Conservation (phyloP, 495 filamentous ascomycete species). For the Hypoxylon crocopeplum region DNA sequence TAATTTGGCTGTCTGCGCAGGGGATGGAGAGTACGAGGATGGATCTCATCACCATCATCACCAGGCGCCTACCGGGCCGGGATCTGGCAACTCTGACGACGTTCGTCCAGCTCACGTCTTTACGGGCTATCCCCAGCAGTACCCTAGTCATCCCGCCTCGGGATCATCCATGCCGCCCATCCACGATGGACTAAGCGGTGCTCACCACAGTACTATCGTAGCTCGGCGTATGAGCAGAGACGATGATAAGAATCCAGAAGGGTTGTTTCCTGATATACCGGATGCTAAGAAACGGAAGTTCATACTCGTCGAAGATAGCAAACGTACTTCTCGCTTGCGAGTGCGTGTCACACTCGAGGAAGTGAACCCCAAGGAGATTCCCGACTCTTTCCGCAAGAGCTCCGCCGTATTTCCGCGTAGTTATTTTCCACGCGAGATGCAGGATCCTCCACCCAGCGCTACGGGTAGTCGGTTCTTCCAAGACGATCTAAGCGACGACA, state of each 20-base stretch:
- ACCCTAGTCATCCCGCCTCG: constrained; percentile 54
- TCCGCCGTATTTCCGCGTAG: constrained; percentile 90
- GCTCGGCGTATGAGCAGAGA: constrained; percentile 39
- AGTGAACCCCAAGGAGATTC: constrained; percentile 91
- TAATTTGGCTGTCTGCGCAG: constrained; percentile 45
- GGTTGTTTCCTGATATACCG: constrained; percentile 84
- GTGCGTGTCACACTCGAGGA: constrained; percentile 87
- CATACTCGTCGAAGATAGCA: constrained; percentile 89
- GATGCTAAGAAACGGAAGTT: constrained; percentile 92
- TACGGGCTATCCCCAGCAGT: constrained; percentile 71
- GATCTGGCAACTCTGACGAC: constrained; percentile 52
- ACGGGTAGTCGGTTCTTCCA: constrained; percentile 71
- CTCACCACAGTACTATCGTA: constrained; percentile 48
- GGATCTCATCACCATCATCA: constrained; percentile 70
- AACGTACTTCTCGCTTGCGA: constrained; percentile 76
- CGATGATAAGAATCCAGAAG: constrained; percentile 59
- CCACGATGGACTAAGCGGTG: constrained; percentile 68
- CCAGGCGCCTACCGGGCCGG: constrained; percentile 51
- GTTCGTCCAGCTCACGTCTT: constrained; percentile 82
- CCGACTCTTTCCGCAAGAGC: constrained; percentile 86
- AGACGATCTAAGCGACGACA: constrained; percentile 57
- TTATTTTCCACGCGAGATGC: constrained; percentile 89
- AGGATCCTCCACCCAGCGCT: constrained; percentile 71
- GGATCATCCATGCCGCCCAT: constrained; percentile 75
- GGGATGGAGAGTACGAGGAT: constrained; percentile 61